A percentile compares a stretch with the other conserved stretches of the same genome.
Evolutionary conservation across 1,139 yeast genomes (phyloP).

Genomic region (Meyerozyma guilliermondii): DNA sequence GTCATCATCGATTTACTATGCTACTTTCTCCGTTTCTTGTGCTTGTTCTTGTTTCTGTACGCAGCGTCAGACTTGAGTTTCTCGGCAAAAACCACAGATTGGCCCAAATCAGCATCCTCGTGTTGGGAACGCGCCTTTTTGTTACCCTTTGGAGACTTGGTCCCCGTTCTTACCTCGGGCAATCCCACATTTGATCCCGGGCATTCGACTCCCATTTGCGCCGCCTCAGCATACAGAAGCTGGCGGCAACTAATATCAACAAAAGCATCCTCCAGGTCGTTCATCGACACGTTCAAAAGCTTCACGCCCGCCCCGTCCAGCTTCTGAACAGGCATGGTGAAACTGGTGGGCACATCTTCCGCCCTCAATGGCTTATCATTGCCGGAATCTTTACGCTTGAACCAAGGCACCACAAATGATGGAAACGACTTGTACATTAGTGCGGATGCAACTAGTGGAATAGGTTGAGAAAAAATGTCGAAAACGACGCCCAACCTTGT

Average conservation of each 20-base stretch:
- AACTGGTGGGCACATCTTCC: conserved; percentile 21
- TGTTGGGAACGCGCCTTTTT: neutral
- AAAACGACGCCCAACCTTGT: neutral
- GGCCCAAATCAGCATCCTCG: neutral
- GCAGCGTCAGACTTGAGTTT: neutral
- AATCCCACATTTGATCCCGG: neutral
- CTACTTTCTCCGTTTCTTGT: neutral
- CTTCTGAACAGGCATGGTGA: conserved; percentile 21
- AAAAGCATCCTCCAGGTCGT: conserved; percentile 27
- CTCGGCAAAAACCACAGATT: neutral
- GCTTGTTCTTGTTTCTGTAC: neutral
- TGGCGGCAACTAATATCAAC: conserved; percentile 33
- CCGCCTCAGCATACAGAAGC: conserved; percentile 44
- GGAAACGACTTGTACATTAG: conserved; percentile 17
- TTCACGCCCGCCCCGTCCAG: conserved; percentile 17
- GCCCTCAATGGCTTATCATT: conserved; percentile 6
- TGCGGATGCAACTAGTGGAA: no score
- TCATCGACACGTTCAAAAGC: conserved; percentile 34
- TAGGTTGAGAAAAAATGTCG: neutral
- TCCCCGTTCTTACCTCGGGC: neutral
- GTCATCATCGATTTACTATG: neutral
- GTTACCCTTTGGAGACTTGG: neutral
- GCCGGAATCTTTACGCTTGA: conserved; percentile 9
- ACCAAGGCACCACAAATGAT: conserved; percentile 14
- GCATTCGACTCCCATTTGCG: conserved; percentile 8